phyloP scores from a whole-genome alignment of 495 filamentous ascomycete genomes.

The Aspergillus haitiensis region DNA sequence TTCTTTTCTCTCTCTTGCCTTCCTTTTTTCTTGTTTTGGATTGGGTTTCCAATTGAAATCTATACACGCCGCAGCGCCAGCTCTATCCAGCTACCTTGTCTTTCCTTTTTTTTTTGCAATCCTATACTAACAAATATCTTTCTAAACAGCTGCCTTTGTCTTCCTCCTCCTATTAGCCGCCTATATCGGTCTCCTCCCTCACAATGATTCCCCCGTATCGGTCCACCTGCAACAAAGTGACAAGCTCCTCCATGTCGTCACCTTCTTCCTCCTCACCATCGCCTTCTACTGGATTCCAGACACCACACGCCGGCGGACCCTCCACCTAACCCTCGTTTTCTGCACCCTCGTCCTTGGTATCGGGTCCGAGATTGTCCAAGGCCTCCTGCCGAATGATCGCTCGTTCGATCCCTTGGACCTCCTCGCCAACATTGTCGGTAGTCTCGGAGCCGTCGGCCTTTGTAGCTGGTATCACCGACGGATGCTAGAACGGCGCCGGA shows the following conservation, averaged over 20 bases:
- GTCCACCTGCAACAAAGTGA: conserved; percentile 74
- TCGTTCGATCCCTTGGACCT: conserved; percentile 84
- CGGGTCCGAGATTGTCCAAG: conserved; percentile 85
- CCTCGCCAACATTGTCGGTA: conserved; percentile 83
- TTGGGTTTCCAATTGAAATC: not conserved
- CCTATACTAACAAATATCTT: conserved; percentile 3
- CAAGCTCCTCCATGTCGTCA: conserved; percentile 84
- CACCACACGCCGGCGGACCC: conserved; percentile 75
- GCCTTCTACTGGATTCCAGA: conserved; percentile 98
- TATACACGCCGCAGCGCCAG: conserved; percentile 20
- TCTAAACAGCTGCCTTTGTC: conserved; percentile 66
- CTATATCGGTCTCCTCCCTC: conserved; percentile 72
- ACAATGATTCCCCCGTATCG: conserved; percentile 59
- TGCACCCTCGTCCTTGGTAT: conserved; percentile 73
- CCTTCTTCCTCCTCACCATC: conserved; percentile 85
- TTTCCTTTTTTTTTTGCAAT: not conserved
- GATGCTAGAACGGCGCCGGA: conserved; percentile 87
- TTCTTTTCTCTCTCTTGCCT: not conserved
- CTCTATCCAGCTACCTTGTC: conserved; percentile 2
- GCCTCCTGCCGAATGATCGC: conserved; percentile 75
- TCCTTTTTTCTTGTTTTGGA: not conserved
- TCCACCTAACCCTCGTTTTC: conserved; percentile 81
- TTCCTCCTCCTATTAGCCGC: conserved; percentile 71
- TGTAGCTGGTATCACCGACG: conserved; percentile 91
- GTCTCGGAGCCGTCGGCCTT: conserved; percentile 64